Evolutionary conservation across 208 protist genomes (phyloP).

Genomic region (Crithidia mellificae): DNA sequence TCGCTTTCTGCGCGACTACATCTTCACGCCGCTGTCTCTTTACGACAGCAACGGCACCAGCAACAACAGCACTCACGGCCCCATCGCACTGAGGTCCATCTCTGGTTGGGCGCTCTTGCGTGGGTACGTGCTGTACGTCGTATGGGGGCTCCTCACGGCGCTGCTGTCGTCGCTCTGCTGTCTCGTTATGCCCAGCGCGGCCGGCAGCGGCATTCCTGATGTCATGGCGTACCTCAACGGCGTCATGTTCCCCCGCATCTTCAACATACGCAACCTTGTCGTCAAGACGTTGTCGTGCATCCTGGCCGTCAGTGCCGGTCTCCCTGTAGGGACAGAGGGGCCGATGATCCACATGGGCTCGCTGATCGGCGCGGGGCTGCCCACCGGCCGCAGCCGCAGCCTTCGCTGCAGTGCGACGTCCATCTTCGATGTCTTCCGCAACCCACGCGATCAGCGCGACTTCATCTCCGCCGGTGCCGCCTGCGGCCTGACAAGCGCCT

Average conservation of each 20-base stretch:
- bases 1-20: not conserved
- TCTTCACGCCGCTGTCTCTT: not conserved
- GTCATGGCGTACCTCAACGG: slow-evolving; percentile 91
- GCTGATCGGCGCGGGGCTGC: slow-evolving; percentile 82
- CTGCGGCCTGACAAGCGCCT: slow-evolving; percentile 89
- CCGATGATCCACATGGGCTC: slow-evolving; percentile 94
- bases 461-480: slow-evolving; percentile 90
- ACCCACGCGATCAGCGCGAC: slow-evolving; percentile 81
- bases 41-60: not conserved
- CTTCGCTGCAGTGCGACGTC: slow-evolving; percentile 54
- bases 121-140: slow-evolving; percentile 41
- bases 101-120: slow-evolving; percentile 31
- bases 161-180: slow-evolving; percentile 75
- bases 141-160: slow-evolving; percentile 45
- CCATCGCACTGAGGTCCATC: slow-evolving; percentile 22
- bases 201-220: slow-evolving; percentile 81
- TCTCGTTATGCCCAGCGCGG: slow-evolving; percentile 66
- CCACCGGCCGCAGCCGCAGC: slow-evolving; percentile 70
- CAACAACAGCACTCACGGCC: slow-evolving; percentile 1
- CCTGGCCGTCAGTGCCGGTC: slow-evolving; percentile 69
- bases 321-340: slow-evolving; percentile 89
- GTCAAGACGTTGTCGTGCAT: slow-evolving; percentile 79
- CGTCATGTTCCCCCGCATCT: slow-evolving; percentile 81
- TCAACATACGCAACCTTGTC: slow-evolving; percentile 78
- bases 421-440: slow-evolving; percentile 63